Evolutionary conservation across 208 protist genomes (phyloP).

Genomic region (Crithidia fasciculata): DNA sequence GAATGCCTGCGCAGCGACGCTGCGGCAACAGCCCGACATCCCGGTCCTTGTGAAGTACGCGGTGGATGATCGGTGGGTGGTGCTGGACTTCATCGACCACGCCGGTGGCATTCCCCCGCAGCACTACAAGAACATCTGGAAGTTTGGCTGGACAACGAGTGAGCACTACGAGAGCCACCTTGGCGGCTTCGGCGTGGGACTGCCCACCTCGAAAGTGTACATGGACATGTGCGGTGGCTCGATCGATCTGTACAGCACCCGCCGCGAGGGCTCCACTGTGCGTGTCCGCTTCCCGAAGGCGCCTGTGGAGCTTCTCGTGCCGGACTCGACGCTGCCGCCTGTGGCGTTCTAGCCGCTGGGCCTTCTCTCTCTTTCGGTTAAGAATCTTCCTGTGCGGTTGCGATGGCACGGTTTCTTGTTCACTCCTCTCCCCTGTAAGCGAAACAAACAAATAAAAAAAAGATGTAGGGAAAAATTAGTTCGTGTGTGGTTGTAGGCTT

Average conservation of each 20-base stretch:
- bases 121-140: constrained; percentile 67
- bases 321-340: constrained; percentile 23
- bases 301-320: constrained; percentile 64
- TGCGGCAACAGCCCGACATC: constrained; percentile 29
- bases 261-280: constrained; percentile 62
- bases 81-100: constrained; percentile 75
- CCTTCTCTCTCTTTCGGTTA: too few relatives aligned
- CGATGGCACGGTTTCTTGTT: too few relatives aligned
- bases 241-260: constrained; percentile 70
- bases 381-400: neutral
- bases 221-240: constrained; percentile 83
- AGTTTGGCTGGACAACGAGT: constrained; percentile 89
- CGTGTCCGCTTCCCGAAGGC: constrained; percentile 83
- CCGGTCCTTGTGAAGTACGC: constrained; percentile 57
- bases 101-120: constrained; percentile 64
- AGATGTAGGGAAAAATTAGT: too few relatives aligned
- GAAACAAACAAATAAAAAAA: too few relatives aligned
- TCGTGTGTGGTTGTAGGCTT: too few relatives aligned
- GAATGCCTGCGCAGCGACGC: constrained; percentile 81
- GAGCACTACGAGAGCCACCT: constrained; percentile 65
- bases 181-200: constrained; percentile 81
- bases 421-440: too few relatives aligned
- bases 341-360: too few relatives aligned
- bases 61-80: constrained; percentile 59
- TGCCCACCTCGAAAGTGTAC: constrained; percentile 88